Percentiles rank a stretch among this genome's conserved stretches.
Conservation (phyloP, 2,329 filamentous ascomycete species). For the Aspergillus sp. region DNA sequence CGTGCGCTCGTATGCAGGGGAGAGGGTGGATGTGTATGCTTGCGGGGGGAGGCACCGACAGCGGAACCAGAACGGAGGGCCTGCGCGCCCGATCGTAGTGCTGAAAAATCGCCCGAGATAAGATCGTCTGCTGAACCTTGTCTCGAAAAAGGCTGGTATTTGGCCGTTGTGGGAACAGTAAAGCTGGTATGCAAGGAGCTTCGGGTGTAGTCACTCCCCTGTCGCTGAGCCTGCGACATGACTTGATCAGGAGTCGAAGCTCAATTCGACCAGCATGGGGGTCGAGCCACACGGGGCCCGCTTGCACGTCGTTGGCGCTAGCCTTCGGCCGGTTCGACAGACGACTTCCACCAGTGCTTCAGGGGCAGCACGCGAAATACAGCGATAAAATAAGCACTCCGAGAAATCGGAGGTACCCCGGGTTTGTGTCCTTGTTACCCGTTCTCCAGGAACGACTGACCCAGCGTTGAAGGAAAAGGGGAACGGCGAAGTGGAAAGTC, state of each 20-base stretch:
- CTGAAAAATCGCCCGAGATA: slow-evolving; percentile 38
- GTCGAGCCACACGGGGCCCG: slow-evolving; percentile 12
- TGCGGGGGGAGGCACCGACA: slow-evolving; percentile 23
- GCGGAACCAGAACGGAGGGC: slow-evolving; percentile 22
- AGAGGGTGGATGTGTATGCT: slow-evolving; percentile 29
- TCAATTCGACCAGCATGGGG: slow-evolving; percentile 13
- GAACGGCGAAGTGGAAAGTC: neutral
- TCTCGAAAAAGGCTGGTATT: slow-evolving; percentile 11
- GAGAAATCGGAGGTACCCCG: neutral
- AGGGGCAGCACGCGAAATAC: slow-evolving; percentile 12
- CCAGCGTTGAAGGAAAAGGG: slow-evolving; percentile 2
- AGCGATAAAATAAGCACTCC: neutral
- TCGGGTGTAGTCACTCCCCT: slow-evolving; percentile 27
- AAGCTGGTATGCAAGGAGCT: slow-evolving; percentile 15
- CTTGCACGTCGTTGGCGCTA: slow-evolving; percentile 18
- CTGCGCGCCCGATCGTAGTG: slow-evolving; percentile 29
- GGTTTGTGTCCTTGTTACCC: slow-evolving; percentile 1
- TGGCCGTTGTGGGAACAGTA: slow-evolving; percentile 7
- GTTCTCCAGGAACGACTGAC: slow-evolving; percentile 3
- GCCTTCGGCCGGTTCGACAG: slow-evolving; percentile 15
- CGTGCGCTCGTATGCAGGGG: slow-evolving; percentile 32
- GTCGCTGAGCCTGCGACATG: slow-evolving; percentile 38
- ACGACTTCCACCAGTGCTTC: slow-evolving; percentile 11
- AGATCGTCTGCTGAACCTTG: slow-evolving; percentile 26
- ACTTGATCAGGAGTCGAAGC: slow-evolving; percentile 23